Evolutionary conservation across 108 stramenopile genomes (phyloP), one percentile per base, ranked within the genome.

Genomic region (Cyclotella choctawhatcheeana): DNA sequence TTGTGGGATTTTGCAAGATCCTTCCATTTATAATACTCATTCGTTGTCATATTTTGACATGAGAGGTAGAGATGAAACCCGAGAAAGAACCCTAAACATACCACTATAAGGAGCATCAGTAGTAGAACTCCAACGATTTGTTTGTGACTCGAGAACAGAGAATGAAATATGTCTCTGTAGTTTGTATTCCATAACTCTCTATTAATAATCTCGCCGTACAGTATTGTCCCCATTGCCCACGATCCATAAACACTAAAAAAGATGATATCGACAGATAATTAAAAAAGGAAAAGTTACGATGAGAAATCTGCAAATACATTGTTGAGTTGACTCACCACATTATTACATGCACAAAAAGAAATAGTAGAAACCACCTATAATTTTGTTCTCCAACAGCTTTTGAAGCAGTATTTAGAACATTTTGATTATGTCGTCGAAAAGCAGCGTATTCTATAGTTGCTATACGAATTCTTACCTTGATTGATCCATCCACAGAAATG

Each of bases 401-500:
- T 14, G 27, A 31, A 10, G 12, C 29, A 56, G 29, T 29, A 7
- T 30, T n/a, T 12, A 29, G n/a, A 22, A 5, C 10, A 22, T 24
- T 52, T 22, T 22, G 24, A 24, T 52, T 22, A 1, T 21, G 24
- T 22, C 2, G 24, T 22, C 2, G 51, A 52, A 52, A 5, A 0
- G 51, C 20, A 2, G 24, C 4, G n/a, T n/a, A 40, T 12, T 8
- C 37, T 40, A 12, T 6, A 12, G 12, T 8, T 40, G 12, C 12
- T 40, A 14, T 0, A 31, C 10, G 1, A 1, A 0, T 14, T 31
- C 63, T 10, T 48, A 64, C 63, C 63, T 53, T 93, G 88, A 77
- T 86, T 74, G 0, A 94, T 44, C 96, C 96, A 97, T 17, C 91
- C 91, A 73, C 96, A 97, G 59, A 82, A 94, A 73, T 97, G 96